A percentile compares a stretch with the other conserved stretches of the same genome.
Evolutionary conservation across 371 early-diverging fungal genomes (phyloP).

Genomic region (Mortierella sp.): DNA sequence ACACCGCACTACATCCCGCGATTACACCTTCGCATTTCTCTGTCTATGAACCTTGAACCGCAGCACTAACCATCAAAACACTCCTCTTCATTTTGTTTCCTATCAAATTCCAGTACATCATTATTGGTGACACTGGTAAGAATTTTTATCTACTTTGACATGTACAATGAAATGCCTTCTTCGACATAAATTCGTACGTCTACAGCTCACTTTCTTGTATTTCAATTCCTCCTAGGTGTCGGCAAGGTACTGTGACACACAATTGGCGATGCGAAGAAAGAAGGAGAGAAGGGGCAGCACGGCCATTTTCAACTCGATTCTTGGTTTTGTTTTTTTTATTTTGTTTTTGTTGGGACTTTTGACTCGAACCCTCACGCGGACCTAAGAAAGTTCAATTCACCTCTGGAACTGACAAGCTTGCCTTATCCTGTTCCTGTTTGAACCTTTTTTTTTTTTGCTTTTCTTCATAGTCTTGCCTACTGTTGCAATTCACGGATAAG

Average conservation of each 20-base stretch:
- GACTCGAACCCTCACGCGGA: constrained; percentile 1
- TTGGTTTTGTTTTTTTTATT: not conserved
- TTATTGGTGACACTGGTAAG: constrained; percentile 86
- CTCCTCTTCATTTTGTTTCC: not conserved
- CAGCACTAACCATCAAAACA: constrained; percentile 6
- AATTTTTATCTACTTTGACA: not conserved
- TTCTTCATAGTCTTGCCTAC: constrained; percentile 75
- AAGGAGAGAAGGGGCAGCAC: not conserved
- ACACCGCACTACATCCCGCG: no score
- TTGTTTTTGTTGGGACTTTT: constrained; percentile 5
- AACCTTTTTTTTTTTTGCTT: constrained; percentile 3
- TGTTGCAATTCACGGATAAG: constrained; percentile 88
- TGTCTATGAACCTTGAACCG: not conserved
- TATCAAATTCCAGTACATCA: constrained; percentile 70
- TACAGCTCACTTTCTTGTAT: not conserved
- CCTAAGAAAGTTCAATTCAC: not conserved
- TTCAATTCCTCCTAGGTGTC: constrained; percentile 64
- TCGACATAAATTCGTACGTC: not conserved
- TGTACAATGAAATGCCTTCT: no score
- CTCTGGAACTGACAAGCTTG: constrained; percentile 4
- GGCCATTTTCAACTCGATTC: not conserved
- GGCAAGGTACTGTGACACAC: constrained; percentile 70
- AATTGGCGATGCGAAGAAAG: not conserved
- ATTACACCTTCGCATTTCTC: not conserved
- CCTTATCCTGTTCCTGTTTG: not conserved